A percentile compares a stretch with the other conserved stretches of the same genome.
Evolutionary conservation across 2,329 filamentous ascomycete species (phyloP).

Genomic region (Xylariaceae sp.): DNA sequence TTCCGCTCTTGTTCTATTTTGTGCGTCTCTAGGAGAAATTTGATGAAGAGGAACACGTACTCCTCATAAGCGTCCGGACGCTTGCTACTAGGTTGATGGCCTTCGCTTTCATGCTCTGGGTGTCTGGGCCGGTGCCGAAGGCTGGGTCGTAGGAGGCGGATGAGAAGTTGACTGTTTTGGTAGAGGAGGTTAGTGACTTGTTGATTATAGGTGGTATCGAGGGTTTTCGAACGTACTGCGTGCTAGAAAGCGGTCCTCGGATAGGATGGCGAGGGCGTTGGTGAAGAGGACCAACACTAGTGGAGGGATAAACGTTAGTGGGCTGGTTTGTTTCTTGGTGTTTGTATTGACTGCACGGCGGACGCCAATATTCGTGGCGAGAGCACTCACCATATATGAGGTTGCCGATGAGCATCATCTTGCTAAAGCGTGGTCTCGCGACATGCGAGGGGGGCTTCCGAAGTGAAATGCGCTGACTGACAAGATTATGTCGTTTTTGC

Average conservation of each 20-base stretch:
- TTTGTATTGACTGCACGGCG: neutral
- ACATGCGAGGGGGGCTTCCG: constrained; percentile 14
- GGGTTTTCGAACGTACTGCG: constrained; percentile 65
- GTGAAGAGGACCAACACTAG: constrained; percentile 83
- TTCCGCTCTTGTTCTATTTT: no score
- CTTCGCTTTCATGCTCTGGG: constrained; percentile 80
- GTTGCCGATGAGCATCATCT: constrained; percentile 74
- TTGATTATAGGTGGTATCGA: neutral
- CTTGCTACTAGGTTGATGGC: constrained; percentile 89
- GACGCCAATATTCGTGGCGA: neutral
- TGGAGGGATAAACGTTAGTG: constrained; percentile 21
- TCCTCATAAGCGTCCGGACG: constrained; percentile 90
- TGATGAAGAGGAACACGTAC: constrained; percentile 65
- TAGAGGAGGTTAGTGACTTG: constrained; percentile 46
- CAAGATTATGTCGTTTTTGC: neutral
- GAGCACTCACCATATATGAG: constrained; percentile 76
- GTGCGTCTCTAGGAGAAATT: no score
- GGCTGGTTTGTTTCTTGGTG: constrained; percentile 10
- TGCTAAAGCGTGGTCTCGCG: constrained; percentile 39
- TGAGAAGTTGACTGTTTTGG: constrained; percentile 81
- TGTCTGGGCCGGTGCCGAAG: constrained; percentile 76
- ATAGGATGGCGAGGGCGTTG: constrained; percentile 92
- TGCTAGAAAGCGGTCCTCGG: constrained; percentile 91
- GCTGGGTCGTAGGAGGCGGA: constrained; percentile 72
- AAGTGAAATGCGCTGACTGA: constrained; percentile 5